Conservation (phyloP, 352 stramenopile species). For the Globisporangium emineosum region DNA sequence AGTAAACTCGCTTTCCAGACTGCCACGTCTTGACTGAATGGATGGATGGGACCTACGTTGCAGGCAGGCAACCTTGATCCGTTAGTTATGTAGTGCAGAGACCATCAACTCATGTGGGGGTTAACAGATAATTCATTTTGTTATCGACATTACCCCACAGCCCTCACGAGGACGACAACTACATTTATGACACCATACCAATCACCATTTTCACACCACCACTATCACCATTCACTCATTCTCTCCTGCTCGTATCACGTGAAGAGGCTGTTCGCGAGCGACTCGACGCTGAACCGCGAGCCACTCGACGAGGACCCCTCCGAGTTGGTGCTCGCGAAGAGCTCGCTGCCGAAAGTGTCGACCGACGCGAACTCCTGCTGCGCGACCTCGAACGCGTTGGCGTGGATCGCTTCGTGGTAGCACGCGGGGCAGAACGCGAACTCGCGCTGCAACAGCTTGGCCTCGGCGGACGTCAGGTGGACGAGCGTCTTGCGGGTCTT, state of each 20-base stretch:
- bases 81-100: no score
- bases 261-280: slow-evolving; percentile 1
- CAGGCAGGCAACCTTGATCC: no score
- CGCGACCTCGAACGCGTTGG: slow-evolving; percentile 3
- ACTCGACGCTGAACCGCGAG: neutral
- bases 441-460: slow-evolving; percentile 12
- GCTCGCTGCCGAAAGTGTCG: slow-evolving; percentile 1
- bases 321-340: slow-evolving; percentile 10
- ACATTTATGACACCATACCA: neutral
- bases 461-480: neutral
- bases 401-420: neutral
- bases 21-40: no score
- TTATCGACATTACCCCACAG: no score
- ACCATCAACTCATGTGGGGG: no score
- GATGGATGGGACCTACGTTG: no score
- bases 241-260: neutral
- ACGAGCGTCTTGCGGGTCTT: slow-evolving; percentile 6
- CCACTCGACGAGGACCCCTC: neutral
- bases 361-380: slow-evolving; percentile 6
- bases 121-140: no score
- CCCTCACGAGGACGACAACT: no score
- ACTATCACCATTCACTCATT: no score
- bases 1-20: no score
- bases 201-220: neutral
- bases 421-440: slow-evolving; percentile 8